phyloP scores from a whole-genome alignment of 1,284 basidiomycete species.

The Abortiporus biennis region DNA sequence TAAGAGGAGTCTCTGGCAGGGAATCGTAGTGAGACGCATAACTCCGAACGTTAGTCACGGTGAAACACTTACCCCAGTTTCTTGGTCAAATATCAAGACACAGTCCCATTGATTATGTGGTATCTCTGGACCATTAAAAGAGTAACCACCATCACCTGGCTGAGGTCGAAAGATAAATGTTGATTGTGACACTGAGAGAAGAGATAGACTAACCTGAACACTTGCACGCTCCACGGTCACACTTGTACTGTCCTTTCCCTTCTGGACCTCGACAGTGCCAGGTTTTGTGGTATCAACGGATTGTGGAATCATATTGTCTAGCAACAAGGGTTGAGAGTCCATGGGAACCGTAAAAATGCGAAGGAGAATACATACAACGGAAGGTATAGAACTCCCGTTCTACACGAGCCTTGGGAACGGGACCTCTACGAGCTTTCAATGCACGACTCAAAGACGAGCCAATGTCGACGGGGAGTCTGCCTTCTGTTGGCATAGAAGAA shows the following conservation, averaged over 20 bases:
- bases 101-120: conserved; percentile 64
- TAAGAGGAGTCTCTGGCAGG: conserved; percentile 60
- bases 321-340: background rate
- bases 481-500: conserved; percentile 32
- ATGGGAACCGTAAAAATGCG: conserved; percentile 1
- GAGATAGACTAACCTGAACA: conserved; percentile 38
- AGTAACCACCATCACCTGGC: conserved; percentile 45
- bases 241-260: conserved; percentile 39
- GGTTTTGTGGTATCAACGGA: conserved; percentile 59
- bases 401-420: too few species aligned
- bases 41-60: too few species aligned
- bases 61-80: conserved; percentile 46
- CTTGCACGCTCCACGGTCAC: conserved; percentile 60
- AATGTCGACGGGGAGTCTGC: conserved; percentile 46
- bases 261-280: conserved; percentile 55
- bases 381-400: conserved; percentile 67
- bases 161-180: conserved; percentile 4
- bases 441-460: conserved; percentile 52
- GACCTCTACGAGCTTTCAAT: conserved; percentile 47
- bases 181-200: too few species aligned
- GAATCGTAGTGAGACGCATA: too few species aligned
- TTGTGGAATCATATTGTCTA: conserved; percentile 71
- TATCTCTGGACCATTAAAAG: conserved; percentile 51
- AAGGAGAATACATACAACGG: conserved; percentile 44
- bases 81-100: conserved; percentile 71